Conservation (phyloP, 441 rosid species). For the Aleurites moluccanus region DNA sequence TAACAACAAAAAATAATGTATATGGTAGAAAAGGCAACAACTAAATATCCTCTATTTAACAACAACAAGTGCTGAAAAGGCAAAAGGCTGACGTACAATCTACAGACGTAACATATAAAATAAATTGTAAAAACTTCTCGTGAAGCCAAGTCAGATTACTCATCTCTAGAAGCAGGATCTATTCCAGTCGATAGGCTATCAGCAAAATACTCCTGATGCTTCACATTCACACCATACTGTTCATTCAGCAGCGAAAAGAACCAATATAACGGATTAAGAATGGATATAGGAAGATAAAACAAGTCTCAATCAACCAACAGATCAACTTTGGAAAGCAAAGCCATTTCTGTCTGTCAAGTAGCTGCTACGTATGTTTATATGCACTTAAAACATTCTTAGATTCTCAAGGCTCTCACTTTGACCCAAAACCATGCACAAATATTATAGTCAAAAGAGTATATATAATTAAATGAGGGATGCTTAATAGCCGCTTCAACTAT, state of each 20-base stretch:
- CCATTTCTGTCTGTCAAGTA: neutral
- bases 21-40: neutral
- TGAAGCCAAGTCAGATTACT: constrained; percentile 32
- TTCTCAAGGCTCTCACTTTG: neutral
- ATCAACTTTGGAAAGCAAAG: neutral
- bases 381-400: neutral
- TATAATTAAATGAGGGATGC: neutral
- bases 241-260: constrained; percentile 16
- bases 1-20: neutral
- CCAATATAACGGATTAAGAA: neutral
- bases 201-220: constrained; percentile 94
- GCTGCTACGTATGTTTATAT: neutral
- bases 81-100: constrained; percentile 3
- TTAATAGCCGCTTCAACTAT: constrained; percentile 2
- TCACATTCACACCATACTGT: constrained; percentile 87
- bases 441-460: neutral
- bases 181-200: constrained; percentile 83
- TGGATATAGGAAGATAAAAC: neutral
- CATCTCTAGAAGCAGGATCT: constrained; percentile 79
- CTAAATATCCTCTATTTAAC: neutral
- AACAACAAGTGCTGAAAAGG: neutral
- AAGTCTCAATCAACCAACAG: neutral
- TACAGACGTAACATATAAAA: neutral
- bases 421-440: neutral
- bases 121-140: neutral